Base-by-base conservation (phyloP, 495 filamentous ascomycete genomes). In the Neurospora africana region DNA sequence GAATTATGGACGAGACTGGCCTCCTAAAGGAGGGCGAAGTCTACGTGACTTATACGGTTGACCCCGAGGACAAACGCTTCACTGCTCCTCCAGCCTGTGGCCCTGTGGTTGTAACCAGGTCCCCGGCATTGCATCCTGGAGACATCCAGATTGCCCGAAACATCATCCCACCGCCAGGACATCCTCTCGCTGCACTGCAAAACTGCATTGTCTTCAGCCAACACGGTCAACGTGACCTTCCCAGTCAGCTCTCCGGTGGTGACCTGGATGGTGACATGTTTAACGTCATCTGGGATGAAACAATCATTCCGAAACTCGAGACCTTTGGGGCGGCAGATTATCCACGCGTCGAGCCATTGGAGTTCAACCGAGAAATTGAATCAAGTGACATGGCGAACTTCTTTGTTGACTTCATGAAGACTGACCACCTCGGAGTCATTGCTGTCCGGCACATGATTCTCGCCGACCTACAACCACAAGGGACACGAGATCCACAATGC, bases 181-280 rank as follows among this genome's bases (percentile, higher is more conserved):
- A 90, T 47, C 89, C 91, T 0, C 84, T 95, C 2, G 71, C 76
- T 0, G 74, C 81, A 2, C 81, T 92, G 3, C 81, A 82, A 13
- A 95, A 95, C 75, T 92, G 92, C 71, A 84, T 97, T n/a, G 87
- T 91, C 4, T 95, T 97, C 77, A 91, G 88, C 68, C 86, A 87
- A 73, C 81, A 88, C 27, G 93, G 93, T 0, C 65, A 76, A 3
- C 86, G 93, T 36, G 92, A 94, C 76, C 82, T 95, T 0, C 92
- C 93, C 2, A 93, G 90, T 72, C 85, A 89, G 75, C 85, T 95
- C 0, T 89, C 89, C 36, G 93, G 93, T 0, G 93, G 93, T 19
- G 93, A 95, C 81, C 83, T 97, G 2, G 93, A 97, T 73, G 93
- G 93, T 0, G 92, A 94, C 79, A 78, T 90, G 2, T 97, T 90